Evolutionary conservation across 306 rosid species (phyloP).

Genomic region (Rosa persica): DNA sequence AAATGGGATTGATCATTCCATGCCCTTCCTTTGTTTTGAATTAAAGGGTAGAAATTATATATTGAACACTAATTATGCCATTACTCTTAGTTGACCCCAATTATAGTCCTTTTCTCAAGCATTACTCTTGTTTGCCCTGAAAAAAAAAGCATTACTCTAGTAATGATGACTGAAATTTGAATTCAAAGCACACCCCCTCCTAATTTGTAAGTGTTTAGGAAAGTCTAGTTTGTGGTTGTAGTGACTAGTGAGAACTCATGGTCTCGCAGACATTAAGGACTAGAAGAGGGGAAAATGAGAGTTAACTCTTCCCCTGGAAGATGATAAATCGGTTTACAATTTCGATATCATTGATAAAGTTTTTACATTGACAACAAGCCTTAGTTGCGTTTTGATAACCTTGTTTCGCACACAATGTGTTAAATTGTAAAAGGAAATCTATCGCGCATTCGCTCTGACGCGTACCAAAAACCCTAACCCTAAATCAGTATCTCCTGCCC

Average conservation of each 20-base stretch:
- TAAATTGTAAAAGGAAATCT: too few species aligned
- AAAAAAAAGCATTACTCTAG: not conserved
- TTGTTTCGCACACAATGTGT: too few species aligned
- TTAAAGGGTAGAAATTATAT: slow-evolving; percentile 14
- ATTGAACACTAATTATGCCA: slow-evolving; percentile 11
- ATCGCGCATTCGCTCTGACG: too few species aligned
- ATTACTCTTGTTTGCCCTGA: too few species aligned
- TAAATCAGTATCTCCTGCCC: too few species aligned
- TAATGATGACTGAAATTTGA: slow-evolving; percentile 25
- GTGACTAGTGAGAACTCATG: not conserved
- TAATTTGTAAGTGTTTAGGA: not conserved
- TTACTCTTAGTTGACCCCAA: slow-evolving; percentile 19
- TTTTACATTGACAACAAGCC: too few species aligned
- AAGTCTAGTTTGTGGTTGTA: not conserved
- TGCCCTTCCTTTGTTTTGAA: not conserved
- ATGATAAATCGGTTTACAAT: not conserved
- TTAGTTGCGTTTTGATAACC: too few species aligned
- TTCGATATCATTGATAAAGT: not conserved
- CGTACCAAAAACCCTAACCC: too few species aligned
- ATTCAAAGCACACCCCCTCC: slow-evolving; percentile 18
- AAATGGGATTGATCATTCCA: not conserved
- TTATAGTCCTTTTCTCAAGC: not conserved
- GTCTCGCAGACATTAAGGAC: not conserved
- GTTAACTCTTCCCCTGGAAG: not conserved
- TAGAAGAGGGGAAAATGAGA: not conserved